Conservation (phyloP, 2,329 filamentous ascomycete species). For the Myriosclerotinia curreyana region DNA sequence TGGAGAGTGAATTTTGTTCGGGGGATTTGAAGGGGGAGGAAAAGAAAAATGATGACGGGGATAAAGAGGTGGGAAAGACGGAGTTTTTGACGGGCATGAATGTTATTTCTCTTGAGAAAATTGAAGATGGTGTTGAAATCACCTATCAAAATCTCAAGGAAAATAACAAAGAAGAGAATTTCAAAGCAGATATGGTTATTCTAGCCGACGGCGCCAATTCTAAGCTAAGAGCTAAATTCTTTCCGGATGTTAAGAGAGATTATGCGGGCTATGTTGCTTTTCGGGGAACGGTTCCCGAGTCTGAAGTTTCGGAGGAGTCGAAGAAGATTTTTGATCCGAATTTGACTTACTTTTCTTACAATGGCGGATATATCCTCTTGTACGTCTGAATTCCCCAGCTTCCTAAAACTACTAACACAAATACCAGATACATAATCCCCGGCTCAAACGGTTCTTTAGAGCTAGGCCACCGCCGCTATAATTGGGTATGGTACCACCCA, state of each 20-base stretch:
- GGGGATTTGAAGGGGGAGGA: not conserved
- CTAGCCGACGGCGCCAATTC: constrained; percentile 32
- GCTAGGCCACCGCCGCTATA: constrained; percentile 44
- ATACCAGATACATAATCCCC: constrained; percentile 43
- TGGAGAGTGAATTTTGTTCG: constrained; percentile 22
- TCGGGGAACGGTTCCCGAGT: constrained; percentile 44
- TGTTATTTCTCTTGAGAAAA: not conserved
- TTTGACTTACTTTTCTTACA: constrained; percentile 45
- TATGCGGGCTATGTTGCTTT: constrained; percentile 35
- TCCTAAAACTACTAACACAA: not conserved
- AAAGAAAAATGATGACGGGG: not conserved
- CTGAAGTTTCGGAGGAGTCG: constrained; percentile 40
- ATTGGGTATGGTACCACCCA: constrained; percentile 48
- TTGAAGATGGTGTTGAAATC: constrained; percentile 6
- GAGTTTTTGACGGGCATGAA: not conserved
- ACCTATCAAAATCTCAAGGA: constrained; percentile 9
- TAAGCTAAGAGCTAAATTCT: constrained; percentile 21
- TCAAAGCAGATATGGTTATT: constrained; percentile 28
- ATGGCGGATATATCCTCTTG: constrained; percentile 42
- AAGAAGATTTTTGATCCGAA: constrained; percentile 40
- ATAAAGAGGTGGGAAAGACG: not conserved
- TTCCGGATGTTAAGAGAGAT: constrained; percentile 26
- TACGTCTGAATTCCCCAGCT: not conserved
- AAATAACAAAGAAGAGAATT: not conserved
- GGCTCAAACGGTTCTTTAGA: constrained; percentile 42